Evolutionary conservation across 2,329 filamentous ascomycete genomes (phyloP).

Genomic region (Talaromyces sp.): DNA sequence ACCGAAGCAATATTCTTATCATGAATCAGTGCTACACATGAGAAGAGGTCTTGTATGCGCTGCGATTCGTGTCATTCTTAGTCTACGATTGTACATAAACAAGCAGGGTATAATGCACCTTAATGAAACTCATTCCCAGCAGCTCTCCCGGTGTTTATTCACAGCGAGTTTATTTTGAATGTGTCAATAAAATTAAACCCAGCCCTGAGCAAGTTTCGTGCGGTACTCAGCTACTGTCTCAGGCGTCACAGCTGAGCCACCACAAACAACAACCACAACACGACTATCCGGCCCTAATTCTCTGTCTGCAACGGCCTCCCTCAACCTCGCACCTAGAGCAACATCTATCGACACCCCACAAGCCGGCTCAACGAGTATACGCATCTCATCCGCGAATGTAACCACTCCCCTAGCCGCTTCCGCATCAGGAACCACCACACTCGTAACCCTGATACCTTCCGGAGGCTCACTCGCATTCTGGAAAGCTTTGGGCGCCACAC

Average conservation of each 20-base stretch:
- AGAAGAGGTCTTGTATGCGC: not conserved
- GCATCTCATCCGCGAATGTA: conserved; percentile 73
- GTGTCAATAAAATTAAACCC: conserved; percentile 21
- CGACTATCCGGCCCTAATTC: conserved; percentile 31
- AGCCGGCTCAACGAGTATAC: conserved; percentile 74
- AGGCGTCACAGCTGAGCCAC: conserved; percentile 52
- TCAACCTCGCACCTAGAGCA: conserved; percentile 28
- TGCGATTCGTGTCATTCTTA: not conserved
- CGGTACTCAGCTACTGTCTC: conserved; percentile 53
- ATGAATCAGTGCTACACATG: not conserved
- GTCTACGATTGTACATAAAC: not conserved
- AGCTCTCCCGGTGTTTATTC: not conserved
- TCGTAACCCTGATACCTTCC: conserved; percentile 48
- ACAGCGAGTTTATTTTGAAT: not conserved
- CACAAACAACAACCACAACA: conserved; percentile 40
- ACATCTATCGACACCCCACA: conserved; percentile 72
- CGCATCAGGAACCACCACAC: conserved; percentile 65
- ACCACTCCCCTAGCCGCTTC: conserved; percentile 75
- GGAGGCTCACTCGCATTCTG: conserved; percentile 55
- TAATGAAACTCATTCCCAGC: not conserved
- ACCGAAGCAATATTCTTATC: not conserved
- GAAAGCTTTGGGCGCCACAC: conserved; percentile 64
- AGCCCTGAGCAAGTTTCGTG: conserved; percentile 38
- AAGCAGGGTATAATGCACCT: not conserved
- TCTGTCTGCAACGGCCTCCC: conserved; percentile 27